Evolutionary conservation across 2,329 filamentous ascomycete genomes (phyloP), one percentile per base, ranked within the genome.

Genomic region (Helotiales sp.): DNA sequence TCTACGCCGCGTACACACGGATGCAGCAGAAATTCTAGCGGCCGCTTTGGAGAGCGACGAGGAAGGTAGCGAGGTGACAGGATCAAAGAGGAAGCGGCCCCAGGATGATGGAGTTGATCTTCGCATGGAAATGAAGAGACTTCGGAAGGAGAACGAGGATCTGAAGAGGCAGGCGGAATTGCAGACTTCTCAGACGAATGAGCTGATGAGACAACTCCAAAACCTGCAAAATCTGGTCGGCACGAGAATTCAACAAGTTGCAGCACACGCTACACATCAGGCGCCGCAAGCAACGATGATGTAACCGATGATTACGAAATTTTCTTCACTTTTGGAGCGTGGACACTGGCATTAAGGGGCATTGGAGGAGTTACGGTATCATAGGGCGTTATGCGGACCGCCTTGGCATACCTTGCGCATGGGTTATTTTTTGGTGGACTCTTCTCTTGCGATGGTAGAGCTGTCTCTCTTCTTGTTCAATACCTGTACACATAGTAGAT

Each of bases 1-100:
- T 79, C 83, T 97, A 20, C 91, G 95, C 22, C 89, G 95, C 28
- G 92, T 96, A n/a, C 95, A 98, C 77, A 90, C 84, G 57, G 81
- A 82, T 47, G 80, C 54, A 20, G 40, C 28, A 30, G 63, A 65
- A 5, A 26, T 60, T 11, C 17, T 60, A 20, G 34, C 47, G n/a
- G 63, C 43, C 24, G 76, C 75, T n/a, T 82, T 82, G 59, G 83
- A 85, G n/a, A 75, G 73, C 1, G 76, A 75, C 69, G 72, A 74
- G 49, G 77, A 74, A 69, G 71, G 52, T 85, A 87, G 78, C 66
- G 76, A 75, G 87, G 86, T 79, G 26, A 79, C 81, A 55, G 75
- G 77, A 62, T 69, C 69, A 70, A 88, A 88, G 78, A 73, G 74
- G 68, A 76, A 77, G 13, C 80, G 79, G n/a, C 79, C 76, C 28